Conservation (phyloP, 2,329 filamentous ascomycete species). For the Monosporascus sp. region DNA sequence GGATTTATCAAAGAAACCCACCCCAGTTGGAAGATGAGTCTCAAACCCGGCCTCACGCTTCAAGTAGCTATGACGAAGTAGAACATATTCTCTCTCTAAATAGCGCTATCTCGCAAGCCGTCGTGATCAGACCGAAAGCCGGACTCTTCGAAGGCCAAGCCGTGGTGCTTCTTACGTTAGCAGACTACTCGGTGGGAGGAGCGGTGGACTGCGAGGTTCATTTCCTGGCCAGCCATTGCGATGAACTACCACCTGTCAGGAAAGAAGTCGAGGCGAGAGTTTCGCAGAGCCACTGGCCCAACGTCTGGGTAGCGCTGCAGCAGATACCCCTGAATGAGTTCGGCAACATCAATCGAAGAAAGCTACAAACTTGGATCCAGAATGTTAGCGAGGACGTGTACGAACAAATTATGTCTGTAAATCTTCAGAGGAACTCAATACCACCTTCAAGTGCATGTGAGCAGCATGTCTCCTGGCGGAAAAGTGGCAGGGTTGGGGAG, state of each 20-base stretch:
- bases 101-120: constrained; percentile 35
- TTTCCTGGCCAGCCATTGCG: constrained; percentile 36
- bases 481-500: constrained; percentile 29
- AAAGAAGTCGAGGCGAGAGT: constrained; percentile 32
- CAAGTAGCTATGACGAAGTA: constrained; percentile 24
- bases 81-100: constrained; percentile 37
- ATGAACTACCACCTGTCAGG: constrained; percentile 37
- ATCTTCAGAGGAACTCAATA: constrained; percentile 30
- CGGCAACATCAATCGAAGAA: constrained; percentile 37
- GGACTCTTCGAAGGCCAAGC: constrained; percentile 46
- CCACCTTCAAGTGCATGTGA: constrained; percentile 33
- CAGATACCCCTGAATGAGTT: constrained; percentile 38
- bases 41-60: constrained; percentile 13
- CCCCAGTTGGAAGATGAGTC: constrained; percentile 4
- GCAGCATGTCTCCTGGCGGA: constrained; percentile 27
- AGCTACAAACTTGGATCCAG: constrained; percentile 49
- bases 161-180: constrained; percentile 42
- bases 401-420: constrained; percentile 40
- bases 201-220: constrained; percentile 29
- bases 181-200: constrained; percentile 22
- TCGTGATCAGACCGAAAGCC: constrained; percentile 42
- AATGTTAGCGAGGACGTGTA: constrained; percentile 45
- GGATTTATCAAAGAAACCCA: background rate
- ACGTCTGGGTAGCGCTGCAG: constrained; percentile 44
- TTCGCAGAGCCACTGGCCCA: constrained; percentile 32